phyloP scores from a whole-genome alignment of 139 green algal genomes.

The Chlamydomonas eustigma region DNA sequence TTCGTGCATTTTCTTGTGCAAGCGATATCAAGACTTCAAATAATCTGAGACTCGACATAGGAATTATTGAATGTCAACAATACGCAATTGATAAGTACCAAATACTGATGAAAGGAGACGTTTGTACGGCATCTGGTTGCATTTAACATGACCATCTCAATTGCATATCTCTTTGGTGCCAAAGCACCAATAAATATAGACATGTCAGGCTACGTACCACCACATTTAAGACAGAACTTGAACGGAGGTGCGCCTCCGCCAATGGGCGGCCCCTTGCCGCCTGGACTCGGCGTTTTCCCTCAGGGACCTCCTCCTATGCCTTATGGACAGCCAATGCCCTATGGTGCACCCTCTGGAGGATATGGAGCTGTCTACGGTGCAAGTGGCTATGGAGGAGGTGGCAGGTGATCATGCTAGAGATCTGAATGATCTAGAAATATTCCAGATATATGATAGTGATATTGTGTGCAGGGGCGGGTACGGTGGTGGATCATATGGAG shows the following conservation, averaged over 20 bases:
- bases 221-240: neutral
- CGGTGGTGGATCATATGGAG: constrained; percentile 35
- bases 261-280: neutral
- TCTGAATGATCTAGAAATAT: neutral
- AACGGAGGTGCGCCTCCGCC: neutral
- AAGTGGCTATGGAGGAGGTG: constrained; percentile 27
- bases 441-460: neutral
- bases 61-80: too few species aligned
- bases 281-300: neutral
- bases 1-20: too few species aligned
- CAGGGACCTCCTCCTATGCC: neutral
- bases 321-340: neutral
- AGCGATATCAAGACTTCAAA: too few species aligned
- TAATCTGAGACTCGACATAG: too few species aligned
- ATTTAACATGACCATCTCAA: too few species aligned
- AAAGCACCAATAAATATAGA: neutral
- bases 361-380: constrained; percentile 28
- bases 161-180: too few species aligned
- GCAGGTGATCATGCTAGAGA: constrained; percentile 17
- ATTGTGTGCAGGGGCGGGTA: constrained; percentile 9
- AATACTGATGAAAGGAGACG: too few species aligned
- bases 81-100: too few species aligned
- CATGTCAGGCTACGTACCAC: neutral
- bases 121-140: too few species aligned
- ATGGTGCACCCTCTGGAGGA: neutral